Evolutionary conservation across 2,329 filamentous ascomycete genomes (phyloP).

Genomic region (Diaporthe nobilis): DNA sequence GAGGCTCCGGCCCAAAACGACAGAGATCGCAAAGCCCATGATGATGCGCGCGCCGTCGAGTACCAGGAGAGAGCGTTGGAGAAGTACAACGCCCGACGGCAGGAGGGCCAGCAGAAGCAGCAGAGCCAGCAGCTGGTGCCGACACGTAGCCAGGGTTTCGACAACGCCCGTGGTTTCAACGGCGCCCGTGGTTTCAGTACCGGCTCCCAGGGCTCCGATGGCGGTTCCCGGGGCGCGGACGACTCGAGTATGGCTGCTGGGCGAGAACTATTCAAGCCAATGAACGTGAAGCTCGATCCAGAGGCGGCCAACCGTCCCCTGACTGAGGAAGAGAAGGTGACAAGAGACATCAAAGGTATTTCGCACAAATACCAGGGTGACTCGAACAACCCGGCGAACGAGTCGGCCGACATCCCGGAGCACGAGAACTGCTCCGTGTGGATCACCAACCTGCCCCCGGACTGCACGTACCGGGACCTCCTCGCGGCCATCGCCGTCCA

Average conservation of each 20-base stretch:
- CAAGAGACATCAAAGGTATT: conserved; percentile 8
- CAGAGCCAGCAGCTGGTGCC: neutral
- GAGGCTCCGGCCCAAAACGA: no score
- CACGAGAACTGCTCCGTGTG: conserved; percentile 36
- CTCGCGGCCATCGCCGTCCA: neutral
- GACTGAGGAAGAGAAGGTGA: neutral
- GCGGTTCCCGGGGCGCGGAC: no score
- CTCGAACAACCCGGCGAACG: conserved; percentile 34
- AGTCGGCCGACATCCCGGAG: conserved; percentile 36
- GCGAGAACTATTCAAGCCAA: conserved; percentile 20
- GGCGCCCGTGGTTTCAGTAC: no score
- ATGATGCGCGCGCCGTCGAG: no score
- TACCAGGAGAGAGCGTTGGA: neutral
- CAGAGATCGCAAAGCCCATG: no score
- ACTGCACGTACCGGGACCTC: conserved; percentile 26
- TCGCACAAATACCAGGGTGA: conserved; percentile 36
- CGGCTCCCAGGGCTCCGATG: neutral
- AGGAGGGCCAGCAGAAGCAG: neutral
- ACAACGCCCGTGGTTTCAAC: neutral
- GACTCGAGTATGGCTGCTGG: no score
- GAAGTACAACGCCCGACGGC: no score
- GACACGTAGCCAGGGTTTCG: neutral
- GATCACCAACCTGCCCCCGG: conserved; percentile 28
- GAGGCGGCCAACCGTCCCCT: conserved; percentile 14
- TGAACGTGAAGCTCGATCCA: conserved; percentile 17